These are phyloP conservation scores for Peltaster fructicola DNA, from an alignment of 2,329 filamentous ascomycete species.

Conservation along the genomic window DNA sequence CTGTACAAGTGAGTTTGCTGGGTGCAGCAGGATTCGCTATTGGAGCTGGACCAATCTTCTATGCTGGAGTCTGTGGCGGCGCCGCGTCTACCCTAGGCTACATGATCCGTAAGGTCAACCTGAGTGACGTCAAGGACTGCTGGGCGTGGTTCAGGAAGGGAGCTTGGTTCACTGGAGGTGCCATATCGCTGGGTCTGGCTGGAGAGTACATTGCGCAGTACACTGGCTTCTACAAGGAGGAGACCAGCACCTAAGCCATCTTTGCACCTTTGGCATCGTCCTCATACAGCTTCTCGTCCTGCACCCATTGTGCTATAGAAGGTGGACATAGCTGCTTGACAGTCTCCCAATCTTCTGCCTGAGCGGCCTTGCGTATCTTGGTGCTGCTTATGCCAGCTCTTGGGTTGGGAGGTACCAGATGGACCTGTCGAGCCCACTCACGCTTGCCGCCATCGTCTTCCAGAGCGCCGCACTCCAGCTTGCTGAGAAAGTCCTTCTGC, in stretches of 20 bases:
- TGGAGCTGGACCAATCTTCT: slow-evolving; percentile 41
- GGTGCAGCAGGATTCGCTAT: slow-evolving; percentile 49
- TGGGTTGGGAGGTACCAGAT: slow-evolving; percentile 37
- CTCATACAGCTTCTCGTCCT: slow-evolving; percentile 37
- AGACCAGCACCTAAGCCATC: no score
- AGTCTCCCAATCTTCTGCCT: slow-evolving; percentile 26
- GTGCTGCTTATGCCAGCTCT: slow-evolving; percentile 40
- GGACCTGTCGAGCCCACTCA: slow-evolving; percentile 43
- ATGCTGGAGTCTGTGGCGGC: slow-evolving; percentile 39
- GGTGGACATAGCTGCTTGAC: slow-evolving; percentile 38
- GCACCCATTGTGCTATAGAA: slow-evolving; percentile 41
- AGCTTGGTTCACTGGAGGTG: slow-evolving; percentile 43
- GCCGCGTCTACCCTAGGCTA: slow-evolving; percentile 35
- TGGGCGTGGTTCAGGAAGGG: slow-evolving; percentile 50
- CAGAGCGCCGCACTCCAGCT: slow-evolving; percentile 29
- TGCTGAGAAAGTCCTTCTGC: slow-evolving; percentile 37
- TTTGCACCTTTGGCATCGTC: slow-evolving; percentile 14
- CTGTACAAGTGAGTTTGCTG: slow-evolving; percentile 51
- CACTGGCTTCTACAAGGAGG: no score
- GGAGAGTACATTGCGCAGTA: slow-evolving; percentile 31
- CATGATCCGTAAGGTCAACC: slow-evolving; percentile 41
- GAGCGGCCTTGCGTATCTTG: slow-evolving; percentile 41
- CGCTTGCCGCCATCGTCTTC: slow-evolving; percentile 36
- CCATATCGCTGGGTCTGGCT: slow-evolving; percentile 36
- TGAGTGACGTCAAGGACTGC: slow-evolving; percentile 40